Percentiles rank a stretch among this genome's conserved stretches.
Evolutionary conservation across 2,329 filamentous ascomycete species (phyloP).

Genomic region (Sclerotinia spermophila): DNA sequence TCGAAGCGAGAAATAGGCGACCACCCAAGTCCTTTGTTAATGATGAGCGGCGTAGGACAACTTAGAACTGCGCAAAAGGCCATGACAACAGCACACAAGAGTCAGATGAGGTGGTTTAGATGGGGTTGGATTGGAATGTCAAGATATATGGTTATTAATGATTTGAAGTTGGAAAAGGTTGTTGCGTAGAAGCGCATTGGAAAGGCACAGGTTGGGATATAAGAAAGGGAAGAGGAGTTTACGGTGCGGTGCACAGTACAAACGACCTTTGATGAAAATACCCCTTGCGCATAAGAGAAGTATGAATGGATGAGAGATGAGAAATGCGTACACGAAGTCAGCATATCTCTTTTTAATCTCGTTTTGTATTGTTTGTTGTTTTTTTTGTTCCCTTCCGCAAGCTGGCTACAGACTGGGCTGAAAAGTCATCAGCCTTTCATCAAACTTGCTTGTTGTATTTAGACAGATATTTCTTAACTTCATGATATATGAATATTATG

Average conservation of each 20-base stretch:
- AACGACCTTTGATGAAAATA: neutral
- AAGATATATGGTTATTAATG: conserved; percentile 94
- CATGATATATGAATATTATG: neutral
- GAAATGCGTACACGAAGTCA: conserved; percentile 11
- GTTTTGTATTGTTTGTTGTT: conserved; percentile 5
- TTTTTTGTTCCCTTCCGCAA: conserved; percentile 15
- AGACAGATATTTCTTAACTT: neutral
- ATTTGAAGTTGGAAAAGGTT: conserved; percentile 63
- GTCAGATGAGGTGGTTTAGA: conserved; percentile 98
- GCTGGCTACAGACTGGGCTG: conserved; percentile 4
- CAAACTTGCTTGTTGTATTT: conserved; percentile 16
- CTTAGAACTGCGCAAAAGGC: conserved; percentile 71
- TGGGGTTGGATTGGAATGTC: conserved; percentile 92
- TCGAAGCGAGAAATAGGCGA: conserved; percentile 42
- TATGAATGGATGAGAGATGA: conserved; percentile 11
- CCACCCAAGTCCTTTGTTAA: conserved; percentile 60
- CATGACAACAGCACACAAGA: conserved; percentile 87
- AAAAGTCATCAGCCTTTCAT: neutral
- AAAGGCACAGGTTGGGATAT: too few species aligned
- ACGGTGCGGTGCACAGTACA: neutral
- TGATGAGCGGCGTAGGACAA: conserved; percentile 62
- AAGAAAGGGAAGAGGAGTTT: neutral
- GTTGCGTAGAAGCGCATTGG: neutral
- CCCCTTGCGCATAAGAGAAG: neutral
- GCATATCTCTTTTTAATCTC: neutral